These are phyloP conservation scores for Ganoderma sinense DNA, from an alignment of 1,284 basidiomycete species.

Conservation along the genomic window DNA sequence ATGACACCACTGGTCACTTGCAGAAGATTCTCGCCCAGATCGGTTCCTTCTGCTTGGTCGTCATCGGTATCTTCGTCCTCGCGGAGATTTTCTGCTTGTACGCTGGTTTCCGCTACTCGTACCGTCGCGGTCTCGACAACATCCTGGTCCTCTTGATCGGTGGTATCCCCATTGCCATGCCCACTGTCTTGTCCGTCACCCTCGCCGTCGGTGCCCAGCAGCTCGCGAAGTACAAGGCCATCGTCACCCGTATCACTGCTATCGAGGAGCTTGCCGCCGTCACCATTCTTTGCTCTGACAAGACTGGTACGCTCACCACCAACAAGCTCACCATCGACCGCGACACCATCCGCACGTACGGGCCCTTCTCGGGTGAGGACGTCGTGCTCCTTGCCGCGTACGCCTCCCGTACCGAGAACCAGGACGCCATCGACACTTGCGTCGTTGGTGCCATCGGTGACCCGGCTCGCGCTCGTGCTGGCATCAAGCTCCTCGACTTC, in stretches of 20 bases:
- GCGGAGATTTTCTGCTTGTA: conserved; percentile 92
- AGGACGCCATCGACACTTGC: conserved; percentile 95
- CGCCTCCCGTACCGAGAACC: conserved; percentile 97
- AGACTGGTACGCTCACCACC: conserved; percentile 97
- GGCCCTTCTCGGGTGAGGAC: conserved; percentile 88
- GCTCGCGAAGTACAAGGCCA: conserved; percentile 98
- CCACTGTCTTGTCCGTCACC: conserved; percentile 94
- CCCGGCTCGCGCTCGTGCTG: conserved; percentile 78
- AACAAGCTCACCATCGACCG: conserved; percentile 99
- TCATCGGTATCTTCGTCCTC: conserved; percentile 92
- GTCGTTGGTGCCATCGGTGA: conserved; percentile 87
- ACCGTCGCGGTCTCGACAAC: conserved; percentile 95
- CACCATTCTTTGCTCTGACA: conserved; percentile 97
- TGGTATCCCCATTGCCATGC: conserved; percentile 99
- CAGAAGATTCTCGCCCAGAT: conserved; percentile 98
- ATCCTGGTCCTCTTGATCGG: conserved; percentile 97
- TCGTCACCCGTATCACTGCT: conserved; percentile 97
- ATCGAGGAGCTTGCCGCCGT: conserved; percentile 98
- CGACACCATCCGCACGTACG: conserved; percentile 92
- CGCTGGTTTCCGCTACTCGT: conserved; percentile 86
- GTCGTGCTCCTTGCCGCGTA: conserved; percentile 95
- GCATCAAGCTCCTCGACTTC: conserved; percentile 97
- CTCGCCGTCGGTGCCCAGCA: conserved; percentile 98
- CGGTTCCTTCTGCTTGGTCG: conserved; percentile 94
- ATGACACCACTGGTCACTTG: conserved; percentile 96